These are phyloP conservation scores for Tuber melanosporum DNA, from an alignment of 495 filamentous ascomycete species.

Conservation along the genomic window DNA sequence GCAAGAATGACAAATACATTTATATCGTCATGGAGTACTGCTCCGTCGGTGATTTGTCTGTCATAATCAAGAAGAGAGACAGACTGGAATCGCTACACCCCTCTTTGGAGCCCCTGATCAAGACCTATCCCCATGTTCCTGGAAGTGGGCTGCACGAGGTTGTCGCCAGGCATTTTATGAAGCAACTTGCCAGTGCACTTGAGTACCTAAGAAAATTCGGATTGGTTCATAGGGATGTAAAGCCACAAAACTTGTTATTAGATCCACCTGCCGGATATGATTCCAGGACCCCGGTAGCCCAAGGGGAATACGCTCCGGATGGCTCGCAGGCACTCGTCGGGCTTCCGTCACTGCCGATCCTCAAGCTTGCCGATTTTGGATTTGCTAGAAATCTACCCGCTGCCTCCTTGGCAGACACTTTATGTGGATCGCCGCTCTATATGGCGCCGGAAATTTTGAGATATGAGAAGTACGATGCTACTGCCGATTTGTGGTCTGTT, in stretches of 20 bases:
- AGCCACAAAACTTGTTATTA: constrained; percentile 90
- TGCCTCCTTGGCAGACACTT: constrained; percentile 85
- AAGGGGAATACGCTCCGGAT: constrained; percentile 29
- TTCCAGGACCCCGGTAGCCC: constrained; percentile 9
- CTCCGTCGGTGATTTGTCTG: constrained; percentile 82
- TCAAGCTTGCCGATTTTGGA: constrained; percentile 96
- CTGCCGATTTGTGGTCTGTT: constrained; percentile 94
- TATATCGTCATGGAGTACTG: constrained; percentile 99
- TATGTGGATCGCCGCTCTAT: constrained; percentile 96
- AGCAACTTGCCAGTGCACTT: constrained; percentile 88
- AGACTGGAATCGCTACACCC: constrained; percentile 61
- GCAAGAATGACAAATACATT: constrained; percentile 78
- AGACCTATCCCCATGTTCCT: constrained; percentile 77
- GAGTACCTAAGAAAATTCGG: constrained; percentile 77
- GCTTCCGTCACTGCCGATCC: constrained; percentile 79
- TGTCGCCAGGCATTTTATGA: constrained; percentile 86
- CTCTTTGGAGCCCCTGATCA: constrained; percentile 74
- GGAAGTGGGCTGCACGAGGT: constrained; percentile 87
- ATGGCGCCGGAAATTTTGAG: constrained; percentile 98
- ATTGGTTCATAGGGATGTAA: constrained; percentile 93
- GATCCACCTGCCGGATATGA: constrained; percentile 68
- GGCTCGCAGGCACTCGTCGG: constrained; percentile 52
- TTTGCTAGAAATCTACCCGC: constrained; percentile 86
- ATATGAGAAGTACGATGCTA: constrained; percentile 95
- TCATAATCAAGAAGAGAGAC: constrained; percentile 90